Base-by-base conservation (phyloP, 768 basidiomycete genomes). In the Boletus rubropictus region DNA sequence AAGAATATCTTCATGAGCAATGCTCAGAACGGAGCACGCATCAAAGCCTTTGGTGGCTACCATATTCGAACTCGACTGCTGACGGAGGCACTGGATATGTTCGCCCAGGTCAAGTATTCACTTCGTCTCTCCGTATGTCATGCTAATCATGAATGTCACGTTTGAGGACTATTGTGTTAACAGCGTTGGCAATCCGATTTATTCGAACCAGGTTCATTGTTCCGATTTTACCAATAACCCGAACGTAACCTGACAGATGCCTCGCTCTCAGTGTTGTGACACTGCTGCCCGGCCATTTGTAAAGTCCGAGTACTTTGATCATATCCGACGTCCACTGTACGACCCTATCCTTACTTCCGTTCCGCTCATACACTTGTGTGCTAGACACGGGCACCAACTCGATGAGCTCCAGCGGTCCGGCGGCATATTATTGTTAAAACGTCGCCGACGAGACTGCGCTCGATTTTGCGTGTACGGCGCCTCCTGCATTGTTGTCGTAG, bases 31-130 rank as follows among this genome's bases (percentile, higher is more conserved):
- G 76, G 74, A 2, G 75, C 74, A 0, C 69, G 74, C n/a, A 76
- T 77, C 65, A 78, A 78, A 58, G 72, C 72, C 5, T 78, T 75
- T 49, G 73, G 72, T 4, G 76, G 74, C 0, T 68, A 22, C 70
- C 73, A 6, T 58, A 65, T 43, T 62, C 72, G 2, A 56, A 67
- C 48, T 64, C 44, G 56, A 69, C 69, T 3, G 54, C 66, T 8
- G 75, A 75, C 20, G 75, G 75, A 27, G 75, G 74, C 11, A 61
- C 57, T 3, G 73, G 74, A 12, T 72, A 65, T 40, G 73, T 74
- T 3, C 7, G 24, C 24, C 32, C 59, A 52, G 64, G 74, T 64
- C 39, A 51, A 51, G 33, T 44, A 0, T 7, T 8, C 6, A n/a
- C 7, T 3, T 9, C n/a, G n/a, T 32, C 12, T 17, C 37, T 7